Percentiles rank a stretch among this genome's conserved stretches.
Conservation (phyloP, 2,329 filamentous ascomycete species). For the Aurifilum marmelostoma region DNA sequence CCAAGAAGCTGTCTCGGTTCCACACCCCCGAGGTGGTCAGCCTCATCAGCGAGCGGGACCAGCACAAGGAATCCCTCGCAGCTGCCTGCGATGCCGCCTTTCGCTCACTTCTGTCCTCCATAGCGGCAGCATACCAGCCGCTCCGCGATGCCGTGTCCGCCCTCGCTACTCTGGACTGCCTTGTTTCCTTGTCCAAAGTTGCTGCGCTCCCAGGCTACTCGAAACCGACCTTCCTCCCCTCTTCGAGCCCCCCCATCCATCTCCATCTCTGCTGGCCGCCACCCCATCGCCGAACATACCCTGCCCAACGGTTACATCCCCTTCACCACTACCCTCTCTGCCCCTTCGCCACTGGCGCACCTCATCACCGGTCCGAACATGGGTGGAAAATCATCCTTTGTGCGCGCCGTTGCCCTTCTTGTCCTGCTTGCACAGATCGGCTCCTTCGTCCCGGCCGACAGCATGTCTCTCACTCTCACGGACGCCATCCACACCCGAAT, state of each 20-base stretch:
- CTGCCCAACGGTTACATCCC: conserved; percentile 87
- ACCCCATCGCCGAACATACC: conserved; percentile 94
- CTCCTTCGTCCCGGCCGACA: conserved; percentile 84
- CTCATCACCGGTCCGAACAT: conserved; percentile 97
- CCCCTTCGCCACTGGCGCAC: conserved; percentile 69
- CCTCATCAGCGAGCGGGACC: conserved; percentile 84
- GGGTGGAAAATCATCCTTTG: conserved; percentile 98
- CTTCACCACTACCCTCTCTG: conserved; percentile 77
- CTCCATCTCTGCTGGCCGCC: conserved; percentile 73
- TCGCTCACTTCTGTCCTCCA: conserved; percentile 67
- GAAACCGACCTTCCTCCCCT: conserved; percentile 69
- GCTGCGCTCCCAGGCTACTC: conserved; percentile 86
- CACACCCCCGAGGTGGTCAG: conserved; percentile 89
- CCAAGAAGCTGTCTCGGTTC: conserved; percentile 89
- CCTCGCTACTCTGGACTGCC: conserved; percentile 85
- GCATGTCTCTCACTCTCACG: conserved; percentile 75
- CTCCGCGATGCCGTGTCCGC: conserved; percentile 87
- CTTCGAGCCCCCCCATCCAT: conserved; percentile 69
- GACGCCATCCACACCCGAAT: conserved; percentile 95
- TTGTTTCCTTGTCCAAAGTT: conserved; percentile 82
- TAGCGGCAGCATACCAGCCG: conserved; percentile 83
- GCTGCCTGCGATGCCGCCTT: conserved; percentile 91
- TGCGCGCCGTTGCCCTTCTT: conserved; percentile 88
- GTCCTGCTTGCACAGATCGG: conserved; percentile 94
- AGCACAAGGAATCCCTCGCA: conserved; percentile 90